Conservation (phyloP, 257 asterid species). For the Capsicum chinense region DNA sequence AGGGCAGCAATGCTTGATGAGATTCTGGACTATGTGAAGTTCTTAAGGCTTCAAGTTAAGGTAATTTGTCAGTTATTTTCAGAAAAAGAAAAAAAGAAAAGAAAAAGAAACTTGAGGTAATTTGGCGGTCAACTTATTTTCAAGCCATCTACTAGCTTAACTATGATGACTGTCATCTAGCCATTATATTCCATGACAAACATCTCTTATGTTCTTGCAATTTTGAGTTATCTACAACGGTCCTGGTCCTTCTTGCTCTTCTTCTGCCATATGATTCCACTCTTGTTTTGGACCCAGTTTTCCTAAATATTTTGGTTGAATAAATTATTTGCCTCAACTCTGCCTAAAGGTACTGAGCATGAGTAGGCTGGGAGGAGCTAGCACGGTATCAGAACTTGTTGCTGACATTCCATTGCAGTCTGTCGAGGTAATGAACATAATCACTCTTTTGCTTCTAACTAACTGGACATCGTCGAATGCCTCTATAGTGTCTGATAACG, state of each 20-base stretch:
- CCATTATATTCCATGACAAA: conserved; percentile 13
- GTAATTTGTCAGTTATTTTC: conserved; percentile 35
- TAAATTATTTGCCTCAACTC: neutral
- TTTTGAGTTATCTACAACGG: neutral
- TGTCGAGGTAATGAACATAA: conserved; percentile 56
- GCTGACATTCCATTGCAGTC: conserved; percentile 74
- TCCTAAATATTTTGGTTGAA: neutral
- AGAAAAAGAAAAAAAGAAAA: neutral
- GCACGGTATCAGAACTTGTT: conserved; percentile 83
- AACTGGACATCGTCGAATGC: neutral
- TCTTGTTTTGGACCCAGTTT: neutral
- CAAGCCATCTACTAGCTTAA: conserved; percentile 2
- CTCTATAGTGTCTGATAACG: neutral
- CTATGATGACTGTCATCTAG: neutral
- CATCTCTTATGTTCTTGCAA: neutral
- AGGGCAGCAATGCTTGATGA: conserved; percentile 91
- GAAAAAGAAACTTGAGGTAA: neutral
- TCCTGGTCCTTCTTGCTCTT: neutral
- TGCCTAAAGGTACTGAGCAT: conserved; percentile 72
- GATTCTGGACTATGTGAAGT: conserved; percentile 84
- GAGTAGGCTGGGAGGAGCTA: conserved; percentile 87
- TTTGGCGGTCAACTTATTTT: neutral
- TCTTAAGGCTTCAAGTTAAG: conserved; percentile 91
- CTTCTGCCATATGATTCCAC: neutral
- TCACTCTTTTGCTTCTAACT: neutral